phyloP scores from a whole-genome alignment of 2,329 filamentous ascomycete genomes.

The Sporothrix luriei region DNA sequence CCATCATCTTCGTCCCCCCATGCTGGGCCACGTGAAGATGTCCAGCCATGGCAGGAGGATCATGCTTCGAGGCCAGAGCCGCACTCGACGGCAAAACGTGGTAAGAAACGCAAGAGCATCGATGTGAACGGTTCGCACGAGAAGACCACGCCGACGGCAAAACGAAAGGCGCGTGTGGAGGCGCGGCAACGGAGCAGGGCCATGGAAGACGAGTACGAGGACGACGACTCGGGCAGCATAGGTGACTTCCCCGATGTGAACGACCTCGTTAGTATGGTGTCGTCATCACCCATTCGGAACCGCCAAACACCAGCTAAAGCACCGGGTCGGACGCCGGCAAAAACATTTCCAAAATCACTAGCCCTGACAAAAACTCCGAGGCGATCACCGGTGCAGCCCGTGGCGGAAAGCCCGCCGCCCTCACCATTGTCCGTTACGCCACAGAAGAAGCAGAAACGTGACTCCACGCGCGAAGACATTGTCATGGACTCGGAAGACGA shows the following conservation, averaged over 20 bases:
- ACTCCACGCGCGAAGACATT: conserved; percentile 40
- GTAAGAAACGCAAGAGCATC: conserved; percentile 57
- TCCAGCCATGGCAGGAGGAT: conserved; percentile 50
- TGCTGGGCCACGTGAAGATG: conserved; percentile 40
- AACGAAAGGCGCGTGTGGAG: conserved; percentile 38
- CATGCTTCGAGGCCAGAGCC: conserved; percentile 47
- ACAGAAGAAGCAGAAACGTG: conserved; percentile 31
- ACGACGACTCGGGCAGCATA: conserved; percentile 43
- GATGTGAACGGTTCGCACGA: conserved; percentile 43
- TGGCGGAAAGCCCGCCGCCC: background rate
- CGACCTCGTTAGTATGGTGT: conserved; percentile 49
- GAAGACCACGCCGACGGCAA: conserved; percentile 4
- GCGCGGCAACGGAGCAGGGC: conserved; percentile 15
- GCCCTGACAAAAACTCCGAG: background rate
- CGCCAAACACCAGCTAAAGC: conserved; percentile 12
- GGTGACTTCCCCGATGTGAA: conserved; percentile 60
- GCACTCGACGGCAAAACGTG: conserved; percentile 41
- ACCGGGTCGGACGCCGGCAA: conserved; percentile 16
- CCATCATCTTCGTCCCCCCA: conserved; percentile 34
- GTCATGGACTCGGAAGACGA: conserved; percentile 63
- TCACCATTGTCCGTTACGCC: conserved; percentile 27
- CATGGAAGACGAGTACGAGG: conserved; percentile 29
- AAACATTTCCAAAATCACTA: background rate
- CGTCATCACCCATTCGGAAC: conserved; percentile 42
- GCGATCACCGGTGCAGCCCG: conserved; percentile 5